Base-by-base conservation (phyloP, 2,329 filamentous ascomycete species). In the Penicillium concentricum region DNA sequence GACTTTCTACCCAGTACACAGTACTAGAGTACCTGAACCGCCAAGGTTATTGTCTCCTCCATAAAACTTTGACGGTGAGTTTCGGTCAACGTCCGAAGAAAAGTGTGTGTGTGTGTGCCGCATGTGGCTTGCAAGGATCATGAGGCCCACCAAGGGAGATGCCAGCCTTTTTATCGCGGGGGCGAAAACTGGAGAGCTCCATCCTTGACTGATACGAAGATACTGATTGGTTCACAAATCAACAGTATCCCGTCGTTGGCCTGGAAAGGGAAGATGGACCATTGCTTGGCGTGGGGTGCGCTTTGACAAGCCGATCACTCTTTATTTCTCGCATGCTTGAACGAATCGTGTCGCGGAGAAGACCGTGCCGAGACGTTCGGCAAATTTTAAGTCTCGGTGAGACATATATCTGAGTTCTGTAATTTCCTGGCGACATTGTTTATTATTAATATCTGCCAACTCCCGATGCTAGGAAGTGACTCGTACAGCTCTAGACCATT, bases 271-370 rank as follows among this genome's bases (percentile, higher is more conserved):
- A n/a, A 42, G 30, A 24, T 34, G 20, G 2, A 26, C 42, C 28
- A 37, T 26, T 13, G 1, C 50, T 57, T 57, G 54, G 54, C 54
- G 50, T 54, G 54, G 54, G 50, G 35, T 56, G 53, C 47, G 53
- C 41, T 52, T 42, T 20, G 50, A 57, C 16, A 22, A 12, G 41
- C 42, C 32, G 53, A 52, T 35, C 18, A 30, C 8, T 26, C 22
- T 39, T 5, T 8, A 10, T 20, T 16, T 20, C 13, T 26, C 44
- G 28, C 32, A 6, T 22, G 26, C 4, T 42, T 44, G 15, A 26
- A 16, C 13, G 15, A 28, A 18, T 30, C 18, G 13, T 35, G 20
- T n/a, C 13, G 8, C 24, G n/a, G 44, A 30, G 37, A 42, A 22
- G 13, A 34, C 16, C 34, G 34, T 39, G 34, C 47, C 47, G 47